Evolutionary conservation across 1,284 basidiomycete species (phyloP), one percentile per base, ranked within the genome.

Genomic region (Laetiporus sulphureus): DNA sequence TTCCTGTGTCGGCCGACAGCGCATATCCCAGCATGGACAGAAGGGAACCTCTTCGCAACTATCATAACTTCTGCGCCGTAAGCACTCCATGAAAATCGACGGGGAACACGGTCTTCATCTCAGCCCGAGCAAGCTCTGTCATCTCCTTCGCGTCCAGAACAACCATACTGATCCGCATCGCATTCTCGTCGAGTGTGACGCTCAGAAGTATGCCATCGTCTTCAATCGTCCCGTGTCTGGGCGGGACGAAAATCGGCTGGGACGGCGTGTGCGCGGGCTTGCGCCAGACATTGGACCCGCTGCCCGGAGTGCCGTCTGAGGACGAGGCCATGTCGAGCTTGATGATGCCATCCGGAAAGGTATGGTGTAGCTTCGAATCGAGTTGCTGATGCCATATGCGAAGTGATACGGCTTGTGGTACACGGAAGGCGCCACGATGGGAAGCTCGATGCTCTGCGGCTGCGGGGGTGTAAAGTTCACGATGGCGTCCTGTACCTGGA

Each of bases 151-250:
- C 64, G 31, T 65, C 58, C 48, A 64, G 46, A 13, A 65, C 61
- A 27, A 65, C 48, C n/a, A 64, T 42, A 40, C 54, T 58, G 13
- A 62, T 66, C 48, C 53, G 60, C 18, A 23, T 32, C 19, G 16
- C 18, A 38, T 47, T 51, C 6, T 41, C 19, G 40, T 67, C 59
- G 13, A 67, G 58, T 15, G 62, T 62, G 11, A 67, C 58, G 13
- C 41, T 62, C 39, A 67, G 42, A 20, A 68, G 44, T 4, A 65
- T 61, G 0, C 66, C 65, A 13, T 64, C 64, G 30, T 67, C 66
- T 34, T 67, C 66, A 3, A 41, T 45, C 0, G 42, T 47, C 4
- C 50, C 55, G 4, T 55, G 32, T 0, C 66, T 62, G 11, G 58
- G 39, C 1, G 54, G 40, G 15, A 66, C 54, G 31, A 67, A 66